Evolutionary conservation across 1,284 basidiomycete genomes (phyloP).

Genomic region (Polyporus tsugae): DNA sequence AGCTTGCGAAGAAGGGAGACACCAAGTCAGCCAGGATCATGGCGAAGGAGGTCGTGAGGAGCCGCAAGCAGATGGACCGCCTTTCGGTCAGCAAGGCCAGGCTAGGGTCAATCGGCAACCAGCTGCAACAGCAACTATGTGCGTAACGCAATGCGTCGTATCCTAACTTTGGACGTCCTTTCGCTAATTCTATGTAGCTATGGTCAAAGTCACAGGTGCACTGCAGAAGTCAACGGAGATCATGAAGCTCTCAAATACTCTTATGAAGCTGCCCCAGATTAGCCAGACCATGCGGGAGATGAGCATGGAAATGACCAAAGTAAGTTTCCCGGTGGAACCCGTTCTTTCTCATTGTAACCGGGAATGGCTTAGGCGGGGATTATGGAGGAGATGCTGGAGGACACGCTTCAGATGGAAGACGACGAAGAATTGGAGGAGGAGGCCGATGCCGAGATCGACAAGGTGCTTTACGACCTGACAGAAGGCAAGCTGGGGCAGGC

Average conservation of each 20-base stretch:
- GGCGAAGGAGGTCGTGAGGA: conserved; percentile 94
- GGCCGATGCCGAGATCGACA: conserved; percentile 97
- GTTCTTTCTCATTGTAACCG: conserved; percentile 5
- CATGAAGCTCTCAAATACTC: conserved; percentile 95
- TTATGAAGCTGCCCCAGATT: conserved; percentile 93
- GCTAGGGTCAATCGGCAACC: conserved; percentile 90
- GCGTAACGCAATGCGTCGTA: conserved; percentile 37
- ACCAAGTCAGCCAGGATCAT: conserved; percentile 92
- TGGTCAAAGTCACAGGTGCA: conserved; percentile 96
- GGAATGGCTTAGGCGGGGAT: conserved; percentile 80
- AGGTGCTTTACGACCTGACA: conserved; percentile 95
- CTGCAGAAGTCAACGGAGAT: conserved; percentile 98
- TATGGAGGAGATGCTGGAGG: conserved; percentile 94
- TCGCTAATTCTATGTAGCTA: conserved; percentile 63
- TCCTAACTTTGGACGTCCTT: background rate
- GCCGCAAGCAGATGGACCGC: conserved; percentile 93
- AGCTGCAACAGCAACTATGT: conserved; percentile 95
- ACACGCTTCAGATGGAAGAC: conserved; percentile 87
- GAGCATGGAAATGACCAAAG: conserved; percentile 99
- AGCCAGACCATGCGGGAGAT: conserved; percentile 95
- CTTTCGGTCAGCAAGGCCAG: conserved; percentile 93
- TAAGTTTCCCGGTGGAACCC: conserved; percentile 39
- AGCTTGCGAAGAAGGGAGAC: conserved; percentile 92
- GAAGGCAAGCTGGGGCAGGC: conserved; percentile 94
- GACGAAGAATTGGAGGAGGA: conserved; percentile 97